Base-by-base conservation (phyloP, 192 early-diverging fungal genomes). In the Mortierella antarctica region DNA sequence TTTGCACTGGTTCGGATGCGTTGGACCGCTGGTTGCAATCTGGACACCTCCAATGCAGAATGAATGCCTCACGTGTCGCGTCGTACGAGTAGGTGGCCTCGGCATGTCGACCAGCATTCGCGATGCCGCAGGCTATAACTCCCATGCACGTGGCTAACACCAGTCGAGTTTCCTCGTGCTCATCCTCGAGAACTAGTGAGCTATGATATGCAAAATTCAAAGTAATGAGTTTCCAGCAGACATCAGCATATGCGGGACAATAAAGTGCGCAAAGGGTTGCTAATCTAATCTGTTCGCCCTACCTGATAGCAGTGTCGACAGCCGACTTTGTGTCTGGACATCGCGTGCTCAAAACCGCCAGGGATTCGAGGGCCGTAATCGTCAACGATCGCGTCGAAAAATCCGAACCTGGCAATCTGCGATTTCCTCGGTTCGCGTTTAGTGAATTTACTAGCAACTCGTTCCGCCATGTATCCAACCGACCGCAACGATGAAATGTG, bases 121-220 rank as follows among this genome's bases (percentile, higher is more conserved):
- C 45, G 21, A 50, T 23, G 14, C 61, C 57, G 49, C 72, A 74
- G 6, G 64, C 55, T 10, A 74, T 60, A 5, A 59, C 12, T 7
- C 72, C 72, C 64, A 74, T 74, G 18, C 48, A 66, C 13, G 23
- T 66, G 9, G 72, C 63, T 6, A 74, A 50, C 6, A 57, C 61
- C 17, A 55, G 42, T 44, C 57, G 56, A 2, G 55, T 68, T 23
- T 54, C 44, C 23, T 71, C 60, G 10, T 48, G 1, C 42, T 71
- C 51, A 18, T 56, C 58, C 39, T 63, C 61, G 11, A 71, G 18
- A 46, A 20, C 56, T 11, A 71, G 39, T 31, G 50, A 63, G 12
- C 66, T 68, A 68, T 4, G 47, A 7, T 8, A 41, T 14, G 18
- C 14, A 65, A 41, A n/a, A 62, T 12, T 4, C 13, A 62, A 49